These are phyloP conservation scores for Oryza officinalis DNA, from an alignment of 176 grass and related monocot genomes.

Conservation along the genomic window DNA sequence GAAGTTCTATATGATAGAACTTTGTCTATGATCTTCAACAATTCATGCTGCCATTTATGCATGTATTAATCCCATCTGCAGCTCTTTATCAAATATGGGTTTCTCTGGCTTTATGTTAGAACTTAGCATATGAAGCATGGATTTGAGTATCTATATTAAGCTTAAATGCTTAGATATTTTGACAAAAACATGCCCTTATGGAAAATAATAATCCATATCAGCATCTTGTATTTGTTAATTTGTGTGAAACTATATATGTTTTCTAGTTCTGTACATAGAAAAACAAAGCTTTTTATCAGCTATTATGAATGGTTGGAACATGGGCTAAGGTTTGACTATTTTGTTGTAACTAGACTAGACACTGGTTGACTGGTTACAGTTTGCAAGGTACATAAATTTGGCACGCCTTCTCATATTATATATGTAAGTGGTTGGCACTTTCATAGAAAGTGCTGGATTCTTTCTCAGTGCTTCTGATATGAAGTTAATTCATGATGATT, in stretches of 20 bases:
- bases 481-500: not conserved
- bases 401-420: not conserved
- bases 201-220: not conserved
- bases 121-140: not conserved
- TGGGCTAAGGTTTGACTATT: not conserved
- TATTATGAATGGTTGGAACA: not conserved
- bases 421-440: not conserved
- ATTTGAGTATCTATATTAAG: not conserved
- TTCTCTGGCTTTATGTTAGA: not conserved
- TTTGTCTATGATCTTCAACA: not conserved
- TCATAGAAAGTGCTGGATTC: not conserved
- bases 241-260: not conserved
- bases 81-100: not conserved
- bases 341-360: not conserved
- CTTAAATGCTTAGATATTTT: not conserved
- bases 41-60: not conserved
- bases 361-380: not conserved
- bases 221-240: slow-evolving; percentile 6
- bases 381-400: not conserved
- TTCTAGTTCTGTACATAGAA: not conserved
- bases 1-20: not conserved
- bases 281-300: not conserved
- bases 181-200: not conserved
- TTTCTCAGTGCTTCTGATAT: not conserved
- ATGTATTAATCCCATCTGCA: not conserved